Base-by-base conservation (phyloP, 1,139 yeast species). In the Torulaspora globosa region DNA sequence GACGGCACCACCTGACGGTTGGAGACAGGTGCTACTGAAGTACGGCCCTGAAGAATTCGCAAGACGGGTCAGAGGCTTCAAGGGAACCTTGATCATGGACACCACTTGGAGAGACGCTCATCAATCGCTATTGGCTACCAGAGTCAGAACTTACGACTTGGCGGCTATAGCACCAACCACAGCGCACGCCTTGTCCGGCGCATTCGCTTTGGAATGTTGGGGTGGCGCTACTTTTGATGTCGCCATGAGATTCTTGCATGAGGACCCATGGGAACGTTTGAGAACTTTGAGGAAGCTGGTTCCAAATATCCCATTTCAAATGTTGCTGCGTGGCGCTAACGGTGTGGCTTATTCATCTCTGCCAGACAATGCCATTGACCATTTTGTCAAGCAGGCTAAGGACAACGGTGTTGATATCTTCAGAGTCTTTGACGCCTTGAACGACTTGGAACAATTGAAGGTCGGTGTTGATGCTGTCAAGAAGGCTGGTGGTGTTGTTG, bases 81-180 rank as follows among this genome's bases (percentile, higher is more conserved):
- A 87, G 47, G 98, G 98, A 61, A 83, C 95, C 55, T 75, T 92
- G 67, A 72, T 92, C 59, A 94, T 94, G 85, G 99, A 92, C 68
- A 92, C 99, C 45, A 92, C 99, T 12, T 92, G 99, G 99, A 87
- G 99, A 80, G 99, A 92, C 70, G 98, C 98, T 32, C 98, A 94
- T 71, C 99, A 92, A 75, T 89, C 97, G n/a, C 73, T 92, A 58
- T 76, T 92, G 60, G 99, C 99, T 7, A 94, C 98, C 36, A 84
- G 98, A 71, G 95, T 92, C 32, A 83, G 99, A 72, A 94, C 98
- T 24, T 78, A 85, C 60, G 99, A 92, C 68, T 73, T 92, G 62
- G 73, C 84, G 48, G 86, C 89, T 56, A 87, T 94, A 72, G 98
- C 98, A 19, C 92, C 90, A 48, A 80, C 95, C 44, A 92, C 99